Conservation (phyloP, 2,329 filamentous ascomycete species). For the Hypoxylon rubiginosum region DNA sequence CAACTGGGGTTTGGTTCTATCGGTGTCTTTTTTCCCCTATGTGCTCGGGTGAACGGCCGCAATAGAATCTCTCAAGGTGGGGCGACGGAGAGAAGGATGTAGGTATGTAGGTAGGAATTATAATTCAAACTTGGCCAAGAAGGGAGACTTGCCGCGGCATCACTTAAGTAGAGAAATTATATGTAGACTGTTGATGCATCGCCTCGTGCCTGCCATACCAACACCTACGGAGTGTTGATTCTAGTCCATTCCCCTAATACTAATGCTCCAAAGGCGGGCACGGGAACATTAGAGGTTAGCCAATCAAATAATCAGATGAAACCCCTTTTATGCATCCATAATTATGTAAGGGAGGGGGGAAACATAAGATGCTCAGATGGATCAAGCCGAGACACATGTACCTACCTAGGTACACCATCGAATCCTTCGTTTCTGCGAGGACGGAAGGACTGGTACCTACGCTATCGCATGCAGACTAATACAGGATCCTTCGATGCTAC, state of each 20-base stretch:
- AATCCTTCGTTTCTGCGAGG: neutral
- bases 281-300: neutral
- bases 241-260: neutral
- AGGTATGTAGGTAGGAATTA: neutral
- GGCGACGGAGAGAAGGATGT: neutral
- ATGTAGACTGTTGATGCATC: neutral
- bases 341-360: neutral
- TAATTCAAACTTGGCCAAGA: constrained; percentile 6
- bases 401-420: too few species aligned
- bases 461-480: constrained; percentile 1
- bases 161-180: neutral
- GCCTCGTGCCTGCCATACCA: neutral
- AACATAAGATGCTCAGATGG: neutral
- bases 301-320: neutral
- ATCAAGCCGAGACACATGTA: neutral
- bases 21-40: neutral
- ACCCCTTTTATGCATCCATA: neutral
- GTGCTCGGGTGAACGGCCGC: neutral
- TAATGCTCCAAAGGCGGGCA: neutral
- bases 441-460: neutral
- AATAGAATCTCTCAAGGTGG: neutral
- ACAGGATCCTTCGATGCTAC: constrained; percentile 8
- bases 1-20: neutral
- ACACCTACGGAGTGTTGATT: neutral
- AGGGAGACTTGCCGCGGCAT: neutral